Conservation (phyloP, 2,329 filamentous ascomycete genomes). For the Penicillium crustosum region DNA sequence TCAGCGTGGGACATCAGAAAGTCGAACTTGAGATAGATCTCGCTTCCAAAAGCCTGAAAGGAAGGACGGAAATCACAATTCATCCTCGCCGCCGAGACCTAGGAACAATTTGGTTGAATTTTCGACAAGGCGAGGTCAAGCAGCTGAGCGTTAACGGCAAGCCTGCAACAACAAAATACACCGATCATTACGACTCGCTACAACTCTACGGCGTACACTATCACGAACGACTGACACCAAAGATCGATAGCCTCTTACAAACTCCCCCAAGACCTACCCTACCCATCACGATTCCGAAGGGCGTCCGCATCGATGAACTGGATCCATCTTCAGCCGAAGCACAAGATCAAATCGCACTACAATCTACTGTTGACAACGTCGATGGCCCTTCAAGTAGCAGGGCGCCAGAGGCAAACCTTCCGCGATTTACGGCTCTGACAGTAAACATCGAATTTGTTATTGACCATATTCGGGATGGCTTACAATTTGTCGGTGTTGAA, state of each 20-base stretch:
- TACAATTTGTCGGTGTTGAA: conserved; percentile 88
- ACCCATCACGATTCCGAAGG: conserved; percentile 58
- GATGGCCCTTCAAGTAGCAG: conserved; percentile 38
- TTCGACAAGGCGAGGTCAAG: conserved; percentile 60
- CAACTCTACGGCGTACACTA: conserved; percentile 63
- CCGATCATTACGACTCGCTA: conserved; percentile 48
- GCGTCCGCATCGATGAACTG: conserved; percentile 62
- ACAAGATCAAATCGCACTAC: conserved; percentile 46
- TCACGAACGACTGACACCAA: conserved; percentile 72
- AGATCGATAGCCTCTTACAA: conserved; percentile 60
- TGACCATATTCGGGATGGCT: conserved; percentile 73
- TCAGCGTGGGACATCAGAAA: conserved; percentile 74
- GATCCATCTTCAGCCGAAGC: conserved; percentile 54
- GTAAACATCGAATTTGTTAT: conserved; percentile 75
- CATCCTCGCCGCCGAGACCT: conserved; percentile 61
- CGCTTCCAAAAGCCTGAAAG: conserved; percentile 68
- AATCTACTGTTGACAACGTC: conserved; percentile 40
- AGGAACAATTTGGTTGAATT: conserved; percentile 58
- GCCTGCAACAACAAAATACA: conserved; percentile 40
- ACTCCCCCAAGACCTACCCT: conserved; percentile 58
- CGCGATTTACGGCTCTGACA: conserved; percentile 59
- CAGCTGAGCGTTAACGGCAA: conserved; percentile 51
- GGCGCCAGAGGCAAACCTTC: conserved; percentile 40
- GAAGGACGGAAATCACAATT: conserved; percentile 78
- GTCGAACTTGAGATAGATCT: conserved; percentile 91